Evolutionary conservation across 2,329 filamentous ascomycete species (phyloP).

Genomic region (Penicillium sp.): DNA sequence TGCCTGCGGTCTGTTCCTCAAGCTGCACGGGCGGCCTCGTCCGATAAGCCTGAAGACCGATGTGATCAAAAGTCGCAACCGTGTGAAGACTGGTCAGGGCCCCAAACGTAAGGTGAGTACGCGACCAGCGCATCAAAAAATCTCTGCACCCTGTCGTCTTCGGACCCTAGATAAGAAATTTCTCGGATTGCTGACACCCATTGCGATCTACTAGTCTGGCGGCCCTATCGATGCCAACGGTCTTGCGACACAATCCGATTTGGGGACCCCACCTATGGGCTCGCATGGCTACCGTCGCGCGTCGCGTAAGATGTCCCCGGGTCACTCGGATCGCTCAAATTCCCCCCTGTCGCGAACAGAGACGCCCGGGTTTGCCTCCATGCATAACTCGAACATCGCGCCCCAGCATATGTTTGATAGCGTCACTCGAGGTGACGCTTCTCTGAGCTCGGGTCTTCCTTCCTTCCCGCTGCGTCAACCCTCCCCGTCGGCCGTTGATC

Average conservation of each 20-base stretch:
- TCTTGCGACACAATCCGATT: conserved; percentile 58
- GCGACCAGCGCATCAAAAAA: conserved; percentile 17
- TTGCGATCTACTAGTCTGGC: conserved; percentile 39
- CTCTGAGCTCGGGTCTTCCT: conserved; percentile 60
- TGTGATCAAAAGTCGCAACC: conserved; percentile 98
- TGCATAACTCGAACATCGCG: conserved; percentile 62
- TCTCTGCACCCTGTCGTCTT: conserved; percentile 18
- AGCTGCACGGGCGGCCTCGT: conserved; percentile 88
- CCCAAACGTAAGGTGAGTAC: conserved; percentile 78
- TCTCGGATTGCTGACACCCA: conserved; percentile 24
- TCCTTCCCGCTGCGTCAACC: conserved; percentile 55
- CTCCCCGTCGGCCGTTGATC: conserved; percentile 61
- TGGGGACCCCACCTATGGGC: conserved; percentile 57
- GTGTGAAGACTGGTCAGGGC: conserved; percentile 84
- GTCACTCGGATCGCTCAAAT: conserved; percentile 70
- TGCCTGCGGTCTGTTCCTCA: conserved; percentile 94
- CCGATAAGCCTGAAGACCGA: conserved; percentile 98
- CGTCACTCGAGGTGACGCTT: conserved; percentile 65
- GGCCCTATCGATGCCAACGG: conserved; percentile 55
- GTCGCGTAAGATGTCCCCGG: conserved; percentile 70
- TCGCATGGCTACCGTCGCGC: conserved; percentile 61
- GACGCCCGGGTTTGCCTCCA: conserved; percentile 64
- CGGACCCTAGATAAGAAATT: conserved; percentile 24
- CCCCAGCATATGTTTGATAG: conserved; percentile 78
- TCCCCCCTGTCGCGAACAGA: conserved; percentile 77